Evolutionary conservation across 139 green algal genomes (phyloP).

Genomic region (Ettlia oleoabundans): DNA sequence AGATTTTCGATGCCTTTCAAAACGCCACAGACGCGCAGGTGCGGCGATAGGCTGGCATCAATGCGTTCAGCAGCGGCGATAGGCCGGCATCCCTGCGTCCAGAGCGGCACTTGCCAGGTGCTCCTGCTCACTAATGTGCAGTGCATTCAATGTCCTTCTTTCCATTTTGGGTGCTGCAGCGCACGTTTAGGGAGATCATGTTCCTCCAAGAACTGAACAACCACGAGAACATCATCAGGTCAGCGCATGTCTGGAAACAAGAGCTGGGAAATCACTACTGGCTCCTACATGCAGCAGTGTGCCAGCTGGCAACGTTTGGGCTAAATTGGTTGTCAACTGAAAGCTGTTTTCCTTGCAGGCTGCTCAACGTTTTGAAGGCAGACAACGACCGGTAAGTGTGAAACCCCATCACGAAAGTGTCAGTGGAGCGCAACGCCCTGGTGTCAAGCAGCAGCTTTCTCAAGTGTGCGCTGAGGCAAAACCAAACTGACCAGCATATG

Average conservation of each 20-base stretch:
- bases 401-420: background rate
- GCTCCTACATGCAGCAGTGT: no score
- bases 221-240: slow-evolving; percentile 96
- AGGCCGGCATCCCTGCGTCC: no score
- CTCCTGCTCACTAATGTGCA: background rate
- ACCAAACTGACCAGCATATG: background rate
- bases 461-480: no score
- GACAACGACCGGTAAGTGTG: slow-evolving; percentile 85
- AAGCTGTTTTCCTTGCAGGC: no score
- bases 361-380: slow-evolving; percentile 95
- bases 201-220: slow-evolving; percentile 96
- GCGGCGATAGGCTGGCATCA: no score
- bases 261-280: no score
- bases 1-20: slow-evolving; percentile 99
- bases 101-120: background rate
- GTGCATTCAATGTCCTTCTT: background rate
- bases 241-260: no score
- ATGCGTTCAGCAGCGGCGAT: no score
- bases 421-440: background rate
- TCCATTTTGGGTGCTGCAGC: slow-evolving; percentile 57
- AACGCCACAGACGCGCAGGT: slow-evolving; percentile 97
- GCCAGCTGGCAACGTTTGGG: no score
- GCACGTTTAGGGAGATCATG: slow-evolving; percentile 99
- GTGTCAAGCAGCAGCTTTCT: no score
- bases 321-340: no score